Base-by-base conservation (phyloP, 345 rosid species). In the Lepidium aucheri region DNA sequence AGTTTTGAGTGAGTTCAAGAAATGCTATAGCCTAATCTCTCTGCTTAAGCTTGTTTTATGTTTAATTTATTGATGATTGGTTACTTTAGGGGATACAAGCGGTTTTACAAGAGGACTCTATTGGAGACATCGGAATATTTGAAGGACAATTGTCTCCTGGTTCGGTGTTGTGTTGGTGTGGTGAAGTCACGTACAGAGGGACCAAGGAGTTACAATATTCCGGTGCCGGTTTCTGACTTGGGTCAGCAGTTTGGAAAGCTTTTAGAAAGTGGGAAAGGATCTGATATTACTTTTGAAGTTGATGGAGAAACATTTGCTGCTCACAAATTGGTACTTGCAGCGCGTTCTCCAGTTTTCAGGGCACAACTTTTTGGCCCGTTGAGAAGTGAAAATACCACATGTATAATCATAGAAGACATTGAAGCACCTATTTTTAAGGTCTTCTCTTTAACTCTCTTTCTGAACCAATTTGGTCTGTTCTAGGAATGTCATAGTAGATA, bases 281-380 rank as follows among this genome's bases (percentile, higher is more conserved):
- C 75, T 26, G 88, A 88, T 77, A 77, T 86, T 61, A 77, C 62
- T 32, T 81, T 88, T 17, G 74, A 78, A 51, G 95, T 88, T 53
- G 86, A 81, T 36, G 86, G 83, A n/a, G 95, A 88, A 65, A 52
- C 66, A 32, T 88, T 86, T 74, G 60, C 66, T 58, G 90, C 90
- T 55, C 95, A 88, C 76, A 88, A 81, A 50, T 56, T 88, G 77
- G 80, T 88, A 43, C 87, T 88, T 38, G 91, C 95, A 14, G 79
- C 87, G 1, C 86, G 95, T 4, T 88, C 95, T 51, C 90, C 95
- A 2, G 95, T 88, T 41, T 86, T 88, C 79, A 80, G 82, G 73
- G 95, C 95, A 30, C 95, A 88, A 73, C 84, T 88, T 61, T 86
- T 78, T 81, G 95, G 95, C 49, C 95, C 87, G 4, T 71, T 86